These are phyloP conservation scores for Elsinoe perseae DNA, from an alignment of 2,329 filamentous ascomycete species.

Conservation along the genomic window DNA sequence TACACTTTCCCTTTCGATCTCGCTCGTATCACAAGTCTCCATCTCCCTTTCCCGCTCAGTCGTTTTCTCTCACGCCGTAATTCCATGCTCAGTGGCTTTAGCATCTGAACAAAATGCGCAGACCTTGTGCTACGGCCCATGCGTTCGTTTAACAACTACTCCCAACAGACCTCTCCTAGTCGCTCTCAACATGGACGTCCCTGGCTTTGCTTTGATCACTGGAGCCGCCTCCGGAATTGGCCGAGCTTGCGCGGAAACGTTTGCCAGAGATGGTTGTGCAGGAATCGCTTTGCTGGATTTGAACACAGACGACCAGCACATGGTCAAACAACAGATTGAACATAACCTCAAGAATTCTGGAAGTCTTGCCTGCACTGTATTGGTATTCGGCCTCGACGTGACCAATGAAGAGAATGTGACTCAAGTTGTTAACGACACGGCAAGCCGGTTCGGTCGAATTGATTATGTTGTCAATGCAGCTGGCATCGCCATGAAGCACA, in stretches of 20 bases:
- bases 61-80: background rate
- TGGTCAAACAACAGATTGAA: conserved; percentile 20
- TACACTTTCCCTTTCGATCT: background rate
- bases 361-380: background rate
- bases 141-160: background rate
- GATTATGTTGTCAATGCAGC: conserved; percentile 39
- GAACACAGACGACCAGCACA: conserved; percentile 20
- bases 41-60: background rate
- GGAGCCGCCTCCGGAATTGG: conserved; percentile 28
- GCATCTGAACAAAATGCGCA: too few relatives aligned
- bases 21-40: background rate
- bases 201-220: conserved; percentile 21
- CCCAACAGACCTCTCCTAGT: background rate
- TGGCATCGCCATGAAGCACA: conserved; percentile 34
- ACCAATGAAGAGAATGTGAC: conserved; percentile 28
- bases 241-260: conserved; percentile 32
- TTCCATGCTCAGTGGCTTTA: background rate
- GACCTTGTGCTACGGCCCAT: too few relatives aligned
- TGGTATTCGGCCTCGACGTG: conserved; percentile 23
- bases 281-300: conserved; percentile 33
- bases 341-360: background rate
- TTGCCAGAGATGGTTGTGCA: conserved; percentile 34
- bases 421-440: conserved; percentile 24
- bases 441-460: conserved; percentile 31
- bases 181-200: conserved; percentile 22